Base-by-base conservation (phyloP, 1,284 basidiomycete species). In the Ustilago shanxiensis region DNA sequence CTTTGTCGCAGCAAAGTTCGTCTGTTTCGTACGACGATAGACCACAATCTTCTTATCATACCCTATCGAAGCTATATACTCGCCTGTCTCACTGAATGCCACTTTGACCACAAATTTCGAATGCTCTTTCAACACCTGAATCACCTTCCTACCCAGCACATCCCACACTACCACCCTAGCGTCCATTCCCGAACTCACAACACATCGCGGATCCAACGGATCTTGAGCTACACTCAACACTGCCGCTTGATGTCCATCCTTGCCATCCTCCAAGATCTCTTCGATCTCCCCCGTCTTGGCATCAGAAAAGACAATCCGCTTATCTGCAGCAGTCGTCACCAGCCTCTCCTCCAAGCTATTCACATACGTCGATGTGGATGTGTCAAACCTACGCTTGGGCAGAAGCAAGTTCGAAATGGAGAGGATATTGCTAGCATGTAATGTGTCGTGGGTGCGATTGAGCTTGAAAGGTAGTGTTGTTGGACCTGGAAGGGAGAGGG, bases 341-440 rank as follows among this genome's bases (percentile, higher is more conserved):
- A 80, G 29, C 14, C 72, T 68, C 8, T 45, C 20, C 14, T 53
- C 18, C 13, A 72, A 18, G 41, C 55, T 41, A 52, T 64, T 72
- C 39, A 53, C 26, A 51, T 68, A 79, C 22, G 41, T 50, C 2
- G 67, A 44, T 0, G 35, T 7, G 26, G 22, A 14, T 1, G 68
- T 76, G 35, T 72, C 69, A 54, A 82, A 82, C 2, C 13, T 31
- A 0, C 79, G 60, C 4, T 22, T 58, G 2, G 79, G 79, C 1
- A 81, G 62, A 0, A 16, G n/a, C 29, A 77, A 51, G 4, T 58
- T 33, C 3, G 51, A 26, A 20, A 84, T 63, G 26, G 80, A 80
- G 45, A 85, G 74, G 52, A 84, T 80, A 68, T 85, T 85, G 52
- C 72, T 59, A 1, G 72, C 67, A 37, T 85, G 83, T 14, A 85